A percentile compares a stretch with the other conserved stretches of the same genome.
Conservation (phyloP, 257 asterid genomes). For the Pogostemon cablin region DNA sequence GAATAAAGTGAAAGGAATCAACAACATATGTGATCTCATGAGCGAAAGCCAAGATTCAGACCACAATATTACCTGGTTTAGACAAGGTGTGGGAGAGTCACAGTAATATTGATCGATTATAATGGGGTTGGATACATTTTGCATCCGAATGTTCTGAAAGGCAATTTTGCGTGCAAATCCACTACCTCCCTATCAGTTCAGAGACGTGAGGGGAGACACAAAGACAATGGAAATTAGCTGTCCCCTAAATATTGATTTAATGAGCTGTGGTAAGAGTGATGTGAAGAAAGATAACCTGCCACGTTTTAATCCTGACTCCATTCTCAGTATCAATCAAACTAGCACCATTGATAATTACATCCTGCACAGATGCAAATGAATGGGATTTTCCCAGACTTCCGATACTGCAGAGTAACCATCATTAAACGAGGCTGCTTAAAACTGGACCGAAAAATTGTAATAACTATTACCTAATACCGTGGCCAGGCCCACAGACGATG, state of each 20-base stretch:
- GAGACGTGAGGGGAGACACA: background rate
- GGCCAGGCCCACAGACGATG: constrained; percentile 76
- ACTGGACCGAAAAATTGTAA: too few species aligned
- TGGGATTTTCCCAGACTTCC: constrained; percentile 86
- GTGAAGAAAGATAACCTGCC: constrained; percentile 63
- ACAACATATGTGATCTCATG: too few species aligned
- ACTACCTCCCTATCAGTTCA: constrained; percentile 71
- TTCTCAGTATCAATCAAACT: constrained; percentile 58
- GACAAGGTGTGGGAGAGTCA: constrained; percentile 58
- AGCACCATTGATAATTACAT: constrained; percentile 62
- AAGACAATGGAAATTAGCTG: too few species aligned
- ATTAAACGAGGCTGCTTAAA: too few species aligned
- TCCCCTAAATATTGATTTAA: background rate
- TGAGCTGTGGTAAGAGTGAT: background rate
- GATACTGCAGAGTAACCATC: constrained; percentile 45
- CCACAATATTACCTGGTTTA: constrained; percentile 60
- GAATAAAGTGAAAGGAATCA: too few species aligned
- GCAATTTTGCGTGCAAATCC: constrained; percentile 68
- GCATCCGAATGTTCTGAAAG: constrained; percentile 68
- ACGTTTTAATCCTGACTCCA: constrained; percentile 87
- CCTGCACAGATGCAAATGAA: constrained; percentile 53
- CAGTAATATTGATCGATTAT: constrained; percentile 86
- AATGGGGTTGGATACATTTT: constrained; percentile 83
- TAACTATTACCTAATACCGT: constrained; percentile 76
- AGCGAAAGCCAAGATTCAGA: background rate